Base-by-base conservation (phyloP, 2,329 filamentous ascomycete genomes). In the Lasiodiplodia theobromae region DNA sequence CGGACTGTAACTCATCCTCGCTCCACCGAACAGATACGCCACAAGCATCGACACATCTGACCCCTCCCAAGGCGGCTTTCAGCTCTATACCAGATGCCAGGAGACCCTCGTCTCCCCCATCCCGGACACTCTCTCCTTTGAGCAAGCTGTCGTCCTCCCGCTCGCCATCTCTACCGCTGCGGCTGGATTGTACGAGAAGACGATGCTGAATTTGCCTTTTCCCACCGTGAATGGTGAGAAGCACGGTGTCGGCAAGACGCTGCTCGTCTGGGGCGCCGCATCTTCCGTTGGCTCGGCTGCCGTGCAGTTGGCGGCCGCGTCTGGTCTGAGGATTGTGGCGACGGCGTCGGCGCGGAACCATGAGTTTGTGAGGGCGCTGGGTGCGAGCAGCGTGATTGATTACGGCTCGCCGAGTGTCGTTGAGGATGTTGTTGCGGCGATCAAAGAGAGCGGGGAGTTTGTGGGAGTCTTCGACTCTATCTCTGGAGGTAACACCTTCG, bases 141-240 rank as follows among this genome's bases (percentile, higher is more conserved):
- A 72, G 14, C 70, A 79, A 11, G 82, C 78, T 23, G 72, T 75
- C 37, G 82, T 84, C 23, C 77, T 85, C 1, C 82, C 83, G 1
- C 75, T 84, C 14, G 80, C 80, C n/a, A 74, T 84, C 66, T 80
- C 80, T 23, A 84, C 83, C 4, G 81, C 82, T 18, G 74, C 80
- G n/a, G 74, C 76, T 18, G 80, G 78, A 34, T 78, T 85, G 11
- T 84, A 80, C 76, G 76, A 78, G 69, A 72, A 76, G 23, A 74
- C 77, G 58, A 74, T 77, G 47, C 77, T 84, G 11, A 78, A 74
- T 10, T 76, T 84, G 5, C 76, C 80, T 0, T 72, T 77, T 40
- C 82, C 83, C 0, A 10, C 34, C 4, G 28, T 40, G 2, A 38
- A 66, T 25, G 14, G 73, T 72, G 51, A 68, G 75, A 10, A 72